Evolutionary conservation across 805 yeast species (phyloP), one percentile per base, ranked within the genome.

Genomic region (Cyberlindnera veronae): DNA sequence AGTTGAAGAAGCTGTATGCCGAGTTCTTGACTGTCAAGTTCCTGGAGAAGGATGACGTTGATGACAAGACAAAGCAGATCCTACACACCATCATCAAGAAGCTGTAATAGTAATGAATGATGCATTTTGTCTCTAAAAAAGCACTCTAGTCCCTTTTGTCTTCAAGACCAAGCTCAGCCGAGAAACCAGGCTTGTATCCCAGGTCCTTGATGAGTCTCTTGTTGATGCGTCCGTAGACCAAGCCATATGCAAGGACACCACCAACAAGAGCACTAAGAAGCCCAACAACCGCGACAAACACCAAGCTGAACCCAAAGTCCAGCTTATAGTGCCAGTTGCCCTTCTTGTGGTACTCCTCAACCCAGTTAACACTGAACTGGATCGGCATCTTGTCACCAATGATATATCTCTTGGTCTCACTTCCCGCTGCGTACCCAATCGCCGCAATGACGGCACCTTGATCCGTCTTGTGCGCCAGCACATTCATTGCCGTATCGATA

Each of bases 381-480:
- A 84, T 56, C 9, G 82, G 71, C 40, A 84, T 63, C 20, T 63
- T 59, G 50, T 80, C 84, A 15, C 89, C 90, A 56, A 84, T 84
- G 15, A 79, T 78, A 28, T 73, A 69, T 44, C 84, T 68, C 2
- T 81, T 71, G 4, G 80, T 72, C 51, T 45, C 27, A 6, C 84
- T 66, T 10, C 83, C 70, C 64, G 75, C 81, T 3, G 78, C 82
- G 26, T 74, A 60, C 2, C 79, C 77, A 32, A 79, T 67, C 9
- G 81, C 63, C 43, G 64, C 62, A 28, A 80, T 69, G 16, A 82
- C 62, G 41, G 63, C 62, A 19, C 49, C 53, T 6, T 57, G 50
- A 7, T 48, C 37, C 28, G 49, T 49, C 13, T 44, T 42, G 20
- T 55, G 78, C 66, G 79, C 58, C 3, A 81, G 43, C 13, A 81